These are phyloP conservation scores for Actinomortierella wolfii DNA, from an alignment of 371 early-diverging fungal species.

Conservation along the genomic window DNA sequence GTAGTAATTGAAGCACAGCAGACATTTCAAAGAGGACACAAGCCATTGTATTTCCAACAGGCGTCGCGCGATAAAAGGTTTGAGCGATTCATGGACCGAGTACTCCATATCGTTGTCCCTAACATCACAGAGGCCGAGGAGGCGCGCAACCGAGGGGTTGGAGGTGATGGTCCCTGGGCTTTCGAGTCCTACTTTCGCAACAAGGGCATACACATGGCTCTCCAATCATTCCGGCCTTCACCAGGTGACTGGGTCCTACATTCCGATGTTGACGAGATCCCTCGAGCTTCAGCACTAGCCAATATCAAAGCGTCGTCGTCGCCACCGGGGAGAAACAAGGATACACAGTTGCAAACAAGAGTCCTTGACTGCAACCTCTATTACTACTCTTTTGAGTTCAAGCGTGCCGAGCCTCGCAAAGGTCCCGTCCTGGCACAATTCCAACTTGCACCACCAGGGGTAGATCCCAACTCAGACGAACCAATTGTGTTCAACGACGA, in stretches of 20 bases:
- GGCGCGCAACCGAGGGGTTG: background rate
- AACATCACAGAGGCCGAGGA: conserved; percentile 1
- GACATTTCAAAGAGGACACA: conserved; percentile 10
- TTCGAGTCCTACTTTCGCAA: conserved; percentile 6
- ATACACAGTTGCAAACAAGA: background rate
- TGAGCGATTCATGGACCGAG: conserved; percentile 4
- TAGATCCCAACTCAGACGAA: background rate
- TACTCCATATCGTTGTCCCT: conserved; percentile 11
- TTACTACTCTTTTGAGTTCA: conserved; percentile 21
- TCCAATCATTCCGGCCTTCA: conserved; percentile 3
- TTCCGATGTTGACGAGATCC: conserved; percentile 26
- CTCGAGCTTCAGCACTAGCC: conserved; percentile 13
- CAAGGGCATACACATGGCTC: conserved; percentile 3
- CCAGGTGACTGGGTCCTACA: conserved; percentile 20
- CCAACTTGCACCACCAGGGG: conserved; percentile 8
- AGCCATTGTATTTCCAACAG: conserved; percentile 1
- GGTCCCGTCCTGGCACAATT: conserved; percentile 10
- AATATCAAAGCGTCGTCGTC: conserved; percentile 7
- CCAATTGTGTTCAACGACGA: background rate
- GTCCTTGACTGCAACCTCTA: conserved; percentile 11
- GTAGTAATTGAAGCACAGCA: conserved; percentile 11
- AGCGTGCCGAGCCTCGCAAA: conserved; percentile 1
- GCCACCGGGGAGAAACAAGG: background rate
- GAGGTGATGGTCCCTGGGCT: background rate
- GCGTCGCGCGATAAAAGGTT: conserved; percentile 10